A percentile compares a stretch with the other conserved stretches of the same genome.
These are phyloP conservation scores for Hepatocystis sp. DNA, from an alignment of 169 alveolate genomes.

Conservation along the genomic window DNA sequence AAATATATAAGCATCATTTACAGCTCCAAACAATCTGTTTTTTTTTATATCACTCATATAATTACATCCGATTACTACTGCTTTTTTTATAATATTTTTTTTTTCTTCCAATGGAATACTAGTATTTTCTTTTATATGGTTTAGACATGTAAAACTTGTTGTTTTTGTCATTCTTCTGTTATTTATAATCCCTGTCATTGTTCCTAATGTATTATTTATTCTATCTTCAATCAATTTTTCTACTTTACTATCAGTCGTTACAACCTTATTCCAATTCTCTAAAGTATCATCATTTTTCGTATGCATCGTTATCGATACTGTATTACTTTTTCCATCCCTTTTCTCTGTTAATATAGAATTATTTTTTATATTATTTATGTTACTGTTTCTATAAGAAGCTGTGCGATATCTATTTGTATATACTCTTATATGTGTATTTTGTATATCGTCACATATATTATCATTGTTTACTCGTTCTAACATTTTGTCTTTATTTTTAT, in stretches of 20 bases:
- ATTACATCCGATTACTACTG: constrained; percentile 92
- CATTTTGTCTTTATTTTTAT: too few species aligned
- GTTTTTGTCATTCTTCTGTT: too few species aligned
- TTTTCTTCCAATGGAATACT: constrained; percentile 21
- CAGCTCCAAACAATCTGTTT: constrained; percentile 87
- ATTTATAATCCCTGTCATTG: too few species aligned
- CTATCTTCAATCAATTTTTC: too few species aligned
- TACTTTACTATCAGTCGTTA: too few species aligned
- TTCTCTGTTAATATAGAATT: too few species aligned
- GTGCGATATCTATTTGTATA: constrained; percentile 42
- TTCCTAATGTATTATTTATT: too few species aligned
- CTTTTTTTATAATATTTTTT: constrained; percentile 80
- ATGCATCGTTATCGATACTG: neutral
- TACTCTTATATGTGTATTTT: constrained; percentile 15
- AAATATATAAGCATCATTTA: constrained; percentile 91
- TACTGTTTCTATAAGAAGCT: constrained; percentile 24
- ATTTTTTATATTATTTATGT: too few species aligned
- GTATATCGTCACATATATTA: constrained; percentile 36
- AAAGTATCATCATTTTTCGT: too few species aligned
- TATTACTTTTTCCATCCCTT: neutral
- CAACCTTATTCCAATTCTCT: too few species aligned
- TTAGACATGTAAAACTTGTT: too few species aligned
- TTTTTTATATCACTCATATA: constrained; percentile 81
- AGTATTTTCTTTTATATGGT: neutral
- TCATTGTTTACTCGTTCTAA: too few species aligned